Evolutionary conservation across 495 filamentous ascomycete species (phyloP).

Genomic region (Ascobolus immersus): DNA sequence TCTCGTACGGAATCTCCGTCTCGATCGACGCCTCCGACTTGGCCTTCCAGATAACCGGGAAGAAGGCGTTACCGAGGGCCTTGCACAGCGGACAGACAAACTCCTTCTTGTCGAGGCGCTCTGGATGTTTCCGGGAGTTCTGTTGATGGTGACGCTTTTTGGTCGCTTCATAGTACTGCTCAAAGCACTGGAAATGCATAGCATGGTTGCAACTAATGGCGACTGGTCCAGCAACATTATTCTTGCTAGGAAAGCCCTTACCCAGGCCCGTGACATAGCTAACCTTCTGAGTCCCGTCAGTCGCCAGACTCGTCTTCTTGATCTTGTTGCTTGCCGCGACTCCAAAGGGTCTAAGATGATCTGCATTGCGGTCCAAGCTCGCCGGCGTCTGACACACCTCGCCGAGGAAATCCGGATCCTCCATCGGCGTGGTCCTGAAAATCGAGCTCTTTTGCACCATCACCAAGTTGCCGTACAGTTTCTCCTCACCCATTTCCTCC

Average conservation of each 20-base stretch:
- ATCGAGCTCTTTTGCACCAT: constrained; percentile 70
- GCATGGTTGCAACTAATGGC: constrained; percentile 87
- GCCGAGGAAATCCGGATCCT: constrained; percentile 56
- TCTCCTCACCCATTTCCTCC: constrained; percentile 57
- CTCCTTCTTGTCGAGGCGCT: constrained; percentile 46
- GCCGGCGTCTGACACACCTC: constrained; percentile 54
- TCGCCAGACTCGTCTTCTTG: constrained; percentile 45
- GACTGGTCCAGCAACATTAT: constrained; percentile 49
- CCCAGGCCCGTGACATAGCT: constrained; percentile 60
- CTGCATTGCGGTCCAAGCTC: constrained; percentile 62
- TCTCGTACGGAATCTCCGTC: constrained; percentile 31
- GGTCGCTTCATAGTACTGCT: constrained; percentile 62
- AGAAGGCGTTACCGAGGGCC: constrained; percentile 79
- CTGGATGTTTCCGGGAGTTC: constrained; percentile 79
- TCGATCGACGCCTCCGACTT: constrained; percentile 55
- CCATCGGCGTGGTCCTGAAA: constrained; percentile 56
- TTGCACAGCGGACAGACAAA: constrained; percentile 98
- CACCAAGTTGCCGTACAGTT: constrained; percentile 77
- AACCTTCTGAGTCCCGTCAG: constrained; percentile 40
- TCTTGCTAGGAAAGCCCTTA: constrained; percentile 54
- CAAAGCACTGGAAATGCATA: constrained; percentile 95
- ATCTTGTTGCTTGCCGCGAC: constrained; percentile 65
- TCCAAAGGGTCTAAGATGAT: constrained; percentile 62
- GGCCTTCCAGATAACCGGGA: constrained; percentile 86
- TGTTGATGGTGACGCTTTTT: constrained; percentile 63